phyloP scores from a whole-genome alignment of 1,139 yeast genomes.

The Candida sp. region DNA sequence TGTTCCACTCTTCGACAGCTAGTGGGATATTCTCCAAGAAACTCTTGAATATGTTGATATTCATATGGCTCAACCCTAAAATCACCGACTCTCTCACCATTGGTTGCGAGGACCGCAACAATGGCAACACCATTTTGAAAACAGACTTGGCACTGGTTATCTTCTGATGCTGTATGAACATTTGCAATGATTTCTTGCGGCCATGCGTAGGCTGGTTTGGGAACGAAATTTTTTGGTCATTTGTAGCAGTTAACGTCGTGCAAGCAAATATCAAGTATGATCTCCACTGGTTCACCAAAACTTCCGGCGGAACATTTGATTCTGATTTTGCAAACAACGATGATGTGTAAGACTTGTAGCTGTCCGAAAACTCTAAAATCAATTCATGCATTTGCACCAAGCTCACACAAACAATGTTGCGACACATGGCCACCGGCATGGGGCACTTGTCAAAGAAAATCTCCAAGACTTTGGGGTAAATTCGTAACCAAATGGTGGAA shows the following conservation, averaged over 20 bases:
- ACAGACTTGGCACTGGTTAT: slow-evolving; percentile 93
- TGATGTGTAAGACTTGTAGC: slow-evolving; percentile 44
- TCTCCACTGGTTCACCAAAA: slow-evolving; percentile 86
- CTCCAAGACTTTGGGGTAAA: slow-evolving; percentile 77
- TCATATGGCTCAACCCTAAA: slow-evolving; percentile 85
- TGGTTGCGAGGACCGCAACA: slow-evolving; percentile 72
- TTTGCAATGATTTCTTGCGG: slow-evolving; percentile 74
- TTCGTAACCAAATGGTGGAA: slow-evolving; percentile 92
- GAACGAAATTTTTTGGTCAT: slow-evolving; percentile 76
- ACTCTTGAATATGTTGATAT: slow-evolving; percentile 85
- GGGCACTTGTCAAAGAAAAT: slow-evolving; percentile 85
- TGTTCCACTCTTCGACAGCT: slow-evolving; percentile 62
- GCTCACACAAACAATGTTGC: slow-evolving; percentile 91
- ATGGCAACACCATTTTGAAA: slow-evolving; percentile 85
- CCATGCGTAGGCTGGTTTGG: slow-evolving; percentile 65
- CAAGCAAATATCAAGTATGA: slow-evolving; percentile 91
- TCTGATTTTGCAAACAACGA: slow-evolving; percentile 39
- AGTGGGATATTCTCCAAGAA: slow-evolving; percentile 80
- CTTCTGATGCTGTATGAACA: slow-evolving; percentile 86
- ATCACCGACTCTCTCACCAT: slow-evolving; percentile 86
- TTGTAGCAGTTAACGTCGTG: slow-evolving; percentile 87
- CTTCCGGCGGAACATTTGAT: slow-evolving; percentile 60
- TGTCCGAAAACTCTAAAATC: slow-evolving; percentile 65
- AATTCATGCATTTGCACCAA: slow-evolving; percentile 90
- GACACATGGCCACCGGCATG: slow-evolving; percentile 90